These are phyloP conservation scores for Balamuthia mandrillaris DNA, from an alignment of 208 protist genomes.

Conservation along the genomic window DNA sequence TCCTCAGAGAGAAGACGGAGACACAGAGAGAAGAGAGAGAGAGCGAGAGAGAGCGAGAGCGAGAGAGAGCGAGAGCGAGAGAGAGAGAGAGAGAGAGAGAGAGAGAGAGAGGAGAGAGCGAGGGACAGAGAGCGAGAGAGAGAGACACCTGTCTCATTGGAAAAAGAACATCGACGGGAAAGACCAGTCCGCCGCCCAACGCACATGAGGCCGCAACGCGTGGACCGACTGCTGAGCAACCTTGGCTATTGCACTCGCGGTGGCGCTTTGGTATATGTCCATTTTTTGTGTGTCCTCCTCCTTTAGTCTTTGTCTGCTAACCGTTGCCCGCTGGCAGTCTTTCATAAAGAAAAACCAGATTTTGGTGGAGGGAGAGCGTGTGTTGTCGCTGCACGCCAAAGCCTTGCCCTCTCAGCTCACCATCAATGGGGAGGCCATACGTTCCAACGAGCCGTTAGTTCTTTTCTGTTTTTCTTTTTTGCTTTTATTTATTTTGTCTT, in stretches of 20 bases:
- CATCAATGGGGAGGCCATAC: background rate
- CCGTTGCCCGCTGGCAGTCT: background rate
- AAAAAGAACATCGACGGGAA: too few relatives aligned
- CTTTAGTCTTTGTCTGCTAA: too few relatives aligned
- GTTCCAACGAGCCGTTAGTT: background rate
- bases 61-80: too few relatives aligned
- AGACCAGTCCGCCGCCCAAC: too few relatives aligned
- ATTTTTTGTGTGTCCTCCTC: background rate
- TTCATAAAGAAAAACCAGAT: background rate
- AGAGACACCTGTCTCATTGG: too few relatives aligned
- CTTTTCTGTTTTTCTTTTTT: background rate
- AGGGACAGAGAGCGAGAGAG: too few relatives aligned
- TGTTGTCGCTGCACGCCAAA: background rate
- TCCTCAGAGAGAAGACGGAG: too few relatives aligned
- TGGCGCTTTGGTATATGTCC: background rate
- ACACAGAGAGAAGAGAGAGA: too few relatives aligned
- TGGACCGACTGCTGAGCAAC: slow-evolving; percentile 4
- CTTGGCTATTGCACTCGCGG: slow-evolving; percentile 9
- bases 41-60: too few relatives aligned
- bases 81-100: too few relatives aligned
- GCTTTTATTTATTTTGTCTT: background rate
- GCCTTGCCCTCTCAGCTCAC: background rate
- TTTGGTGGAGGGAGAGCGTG: background rate
- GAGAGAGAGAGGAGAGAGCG: too few relatives aligned
- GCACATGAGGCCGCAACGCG: too few relatives aligned